Evolutionary conservation across 371 early-diverging fungal species (phyloP).

Genomic region (Mucor mucedo): DNA sequence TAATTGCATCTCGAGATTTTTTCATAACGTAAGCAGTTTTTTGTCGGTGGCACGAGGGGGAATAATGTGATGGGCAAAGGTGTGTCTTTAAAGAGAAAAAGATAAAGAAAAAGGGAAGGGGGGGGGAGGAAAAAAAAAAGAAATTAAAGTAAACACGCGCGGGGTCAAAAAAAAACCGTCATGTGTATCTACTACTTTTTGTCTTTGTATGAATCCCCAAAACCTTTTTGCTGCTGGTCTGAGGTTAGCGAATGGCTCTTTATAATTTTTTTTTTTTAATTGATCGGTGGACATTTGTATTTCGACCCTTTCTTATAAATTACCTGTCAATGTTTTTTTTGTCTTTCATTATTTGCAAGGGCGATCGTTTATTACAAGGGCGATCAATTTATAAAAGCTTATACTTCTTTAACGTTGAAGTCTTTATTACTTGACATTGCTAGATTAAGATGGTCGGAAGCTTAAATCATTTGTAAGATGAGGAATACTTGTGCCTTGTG

Average conservation of each 20-base stretch:
- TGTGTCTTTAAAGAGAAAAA: neutral
- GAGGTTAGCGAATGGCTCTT: slow-evolving; percentile 24
- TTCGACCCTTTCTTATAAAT: too few species aligned
- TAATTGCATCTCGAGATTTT: slow-evolving; percentile 12
- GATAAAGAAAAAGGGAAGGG: neutral
- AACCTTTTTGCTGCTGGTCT: slow-evolving; percentile 30
- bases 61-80: neutral
- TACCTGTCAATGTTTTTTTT: too few species aligned
- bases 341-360: too few species aligned
- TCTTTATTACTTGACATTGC: slow-evolving; percentile 8
- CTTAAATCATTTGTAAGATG: slow-evolving; percentile 26
- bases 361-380: too few species aligned
- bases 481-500: slow-evolving; percentile 28
- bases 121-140: neutral
- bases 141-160: neutral
- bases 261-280: neutral
- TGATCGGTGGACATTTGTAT: neutral
- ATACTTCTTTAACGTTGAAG: slow-evolving; percentile 8
- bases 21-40: slow-evolving; percentile 26
- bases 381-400: neutral
- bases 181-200: slow-evolving; percentile 15
- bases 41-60: slow-evolving; percentile 14
- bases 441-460: neutral
- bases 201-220: neutral
- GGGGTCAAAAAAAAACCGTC: slow-evolving; percentile 25